Conservation (phyloP, 2,329 filamentous ascomycete species). For the Magnaporthiopsis incrustans region DNA sequence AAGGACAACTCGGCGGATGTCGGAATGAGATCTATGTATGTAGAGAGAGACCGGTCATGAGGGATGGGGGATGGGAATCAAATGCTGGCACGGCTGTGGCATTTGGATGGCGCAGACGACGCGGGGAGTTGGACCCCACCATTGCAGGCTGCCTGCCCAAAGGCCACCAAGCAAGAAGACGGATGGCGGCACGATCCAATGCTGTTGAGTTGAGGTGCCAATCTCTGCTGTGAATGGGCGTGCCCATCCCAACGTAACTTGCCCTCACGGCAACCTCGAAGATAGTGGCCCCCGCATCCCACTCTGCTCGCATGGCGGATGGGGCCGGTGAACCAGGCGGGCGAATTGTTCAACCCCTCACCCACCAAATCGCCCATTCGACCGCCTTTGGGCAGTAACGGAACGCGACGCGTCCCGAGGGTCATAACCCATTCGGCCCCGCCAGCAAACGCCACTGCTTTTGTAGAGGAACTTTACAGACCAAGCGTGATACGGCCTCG, state of each 20-base stretch:
- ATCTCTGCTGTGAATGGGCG: background rate
- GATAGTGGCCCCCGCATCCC: background rate
- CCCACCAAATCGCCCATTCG: background rate
- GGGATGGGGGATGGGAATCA: no score
- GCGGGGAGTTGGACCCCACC: no score
- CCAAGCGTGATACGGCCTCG: background rate
- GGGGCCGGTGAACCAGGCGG: background rate
- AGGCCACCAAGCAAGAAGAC: background rate
- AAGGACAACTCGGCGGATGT: no score
- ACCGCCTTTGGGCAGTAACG: background rate
- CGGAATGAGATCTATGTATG: no score
- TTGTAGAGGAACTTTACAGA: background rate
- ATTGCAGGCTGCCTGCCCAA: no score
- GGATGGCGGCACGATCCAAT: background rate
- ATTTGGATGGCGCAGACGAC: background rate
- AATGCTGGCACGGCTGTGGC: no score
- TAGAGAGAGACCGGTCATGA: no score
- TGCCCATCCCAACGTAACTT: background rate
- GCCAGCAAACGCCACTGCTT: background rate
- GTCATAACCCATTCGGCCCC: background rate
- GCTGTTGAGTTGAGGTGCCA: background rate
- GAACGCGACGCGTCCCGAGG: background rate
- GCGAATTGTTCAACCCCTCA: background rate
- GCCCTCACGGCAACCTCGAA: background rate
- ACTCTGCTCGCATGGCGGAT: background rate